These are phyloP conservation scores for Tetrastigma voinierianum DNA, from an alignment of 164 flowering plant species.

Conservation along the genomic window DNA sequence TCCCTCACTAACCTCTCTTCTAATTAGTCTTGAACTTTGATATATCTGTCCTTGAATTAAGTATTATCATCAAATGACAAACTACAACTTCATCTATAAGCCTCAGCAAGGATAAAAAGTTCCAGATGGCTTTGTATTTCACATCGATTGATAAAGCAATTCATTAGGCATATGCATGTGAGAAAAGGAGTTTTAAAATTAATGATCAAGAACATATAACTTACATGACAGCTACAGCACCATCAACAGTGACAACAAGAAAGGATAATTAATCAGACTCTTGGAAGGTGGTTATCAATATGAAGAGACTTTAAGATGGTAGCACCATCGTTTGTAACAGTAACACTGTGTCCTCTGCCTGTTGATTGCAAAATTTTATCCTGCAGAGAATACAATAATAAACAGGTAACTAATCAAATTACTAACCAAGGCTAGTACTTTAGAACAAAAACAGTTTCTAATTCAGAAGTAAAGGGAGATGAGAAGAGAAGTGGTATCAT, in stretches of 20 bases:
- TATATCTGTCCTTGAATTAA: slow-evolving; percentile 56
- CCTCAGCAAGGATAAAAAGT: neutral
- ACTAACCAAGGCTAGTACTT: neutral
- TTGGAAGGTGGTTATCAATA: slow-evolving; percentile 96
- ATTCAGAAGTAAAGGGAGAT: neutral
- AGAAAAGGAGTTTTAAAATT: too few species aligned
- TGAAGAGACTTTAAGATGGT: slow-evolving; percentile 94
- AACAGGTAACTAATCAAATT: neutral
- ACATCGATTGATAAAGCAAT: too few species aligned
- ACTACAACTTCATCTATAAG: neutral
- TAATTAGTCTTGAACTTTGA: slow-evolving; percentile 98
- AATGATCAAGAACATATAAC: neutral
- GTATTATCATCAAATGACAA: slow-evolving; percentile 17
- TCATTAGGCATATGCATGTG: too few species aligned
- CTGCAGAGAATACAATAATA: slow-evolving; percentile 31
- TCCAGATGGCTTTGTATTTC: too few species aligned
- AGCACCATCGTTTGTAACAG: slow-evolving; percentile 98
- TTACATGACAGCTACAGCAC: neutral
- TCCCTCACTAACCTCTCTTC: slow-evolving; percentile 99
- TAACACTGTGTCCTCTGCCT: slow-evolving; percentile 79
- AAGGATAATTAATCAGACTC: slow-evolving; percentile 96
- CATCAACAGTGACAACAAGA: neutral
- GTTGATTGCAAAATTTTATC: slow-evolving; percentile 95
- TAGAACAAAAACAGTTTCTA: neutral
- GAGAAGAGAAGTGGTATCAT: slow-evolving; percentile 55